Conservation (phyloP, 805 yeast species). For the Pichia exigua region DNA sequence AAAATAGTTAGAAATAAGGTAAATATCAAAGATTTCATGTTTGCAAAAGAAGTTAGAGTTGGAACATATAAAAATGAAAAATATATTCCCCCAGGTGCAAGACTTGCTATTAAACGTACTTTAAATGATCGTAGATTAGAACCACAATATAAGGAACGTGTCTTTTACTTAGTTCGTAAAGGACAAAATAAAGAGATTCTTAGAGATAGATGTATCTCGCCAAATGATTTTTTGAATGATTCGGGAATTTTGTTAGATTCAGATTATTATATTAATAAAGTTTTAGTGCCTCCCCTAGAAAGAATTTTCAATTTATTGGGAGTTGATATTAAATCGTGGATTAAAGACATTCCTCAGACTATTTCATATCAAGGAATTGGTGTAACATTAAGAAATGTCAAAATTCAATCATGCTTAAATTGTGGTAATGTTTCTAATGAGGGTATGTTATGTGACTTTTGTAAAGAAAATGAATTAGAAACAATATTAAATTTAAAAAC, state of each 20-base stretch:
- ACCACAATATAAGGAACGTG: conserved; percentile 84
- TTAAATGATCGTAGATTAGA: conserved; percentile 61
- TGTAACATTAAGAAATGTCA: conserved; percentile 16
- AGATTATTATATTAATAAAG: conserved; percentile 78
- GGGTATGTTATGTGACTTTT: conserved; percentile 27
- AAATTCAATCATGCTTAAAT: conserved; percentile 23
- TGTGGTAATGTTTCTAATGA: conserved; percentile 17
- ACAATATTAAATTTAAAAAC: conserved; percentile 29
- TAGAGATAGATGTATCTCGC: conserved; percentile 72
- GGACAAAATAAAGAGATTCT: conserved; percentile 48
- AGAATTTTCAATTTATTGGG: conserved; percentile 78
- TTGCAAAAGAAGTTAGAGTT: conserved; percentile 80
- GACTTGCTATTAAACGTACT: conserved; percentile 57
- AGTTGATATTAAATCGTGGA: conserved; percentile 74
- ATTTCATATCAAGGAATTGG: conserved; percentile 11
- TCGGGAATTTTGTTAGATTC: conserved; percentile 50
- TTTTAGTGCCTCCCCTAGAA: conserved; percentile 83
- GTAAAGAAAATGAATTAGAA: conserved; percentile 30
- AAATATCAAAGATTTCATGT: conserved; percentile 76
- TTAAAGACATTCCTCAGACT: conserved; percentile 50
- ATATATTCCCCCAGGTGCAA: conserved; percentile 87
- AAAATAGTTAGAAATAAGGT: conserved; percentile 59
- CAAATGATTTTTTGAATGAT: conserved; percentile 55
- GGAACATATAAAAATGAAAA: conserved; percentile 73
- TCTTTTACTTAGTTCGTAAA: conserved; percentile 74